Base-by-base conservation (phyloP, 2,329 filamentous ascomycete species). In the Fusarium sp. region DNA sequence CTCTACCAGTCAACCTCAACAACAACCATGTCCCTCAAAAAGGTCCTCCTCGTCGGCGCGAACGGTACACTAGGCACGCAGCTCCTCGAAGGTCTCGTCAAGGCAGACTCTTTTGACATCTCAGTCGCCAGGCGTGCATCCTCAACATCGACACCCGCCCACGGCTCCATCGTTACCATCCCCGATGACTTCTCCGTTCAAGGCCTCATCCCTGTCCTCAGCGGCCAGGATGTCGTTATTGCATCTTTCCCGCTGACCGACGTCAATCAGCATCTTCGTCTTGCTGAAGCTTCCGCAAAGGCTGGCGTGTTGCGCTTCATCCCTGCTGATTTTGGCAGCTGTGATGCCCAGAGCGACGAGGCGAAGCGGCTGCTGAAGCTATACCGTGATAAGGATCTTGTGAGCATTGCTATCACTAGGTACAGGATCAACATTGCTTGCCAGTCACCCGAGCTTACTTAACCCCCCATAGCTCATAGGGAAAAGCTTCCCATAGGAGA, bases 231-330 rank as follows among this genome's bases (percentile, higher is more conserved):
- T 65, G 87, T 83, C 10, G 78, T 88, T 17, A 70, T 88, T 35
- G 72, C 73, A 8, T 72, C 72, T 0, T 70, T 77, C 33, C 73
- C 72, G 1, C 65, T 76, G 31, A 61, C 77, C n/a, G 76, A 83
- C 9, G 76, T 87, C 36, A 76, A 77, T 27, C 70, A 73, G 50
- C 75, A 76, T 46, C 57, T 77, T 6, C 73, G 82, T 8, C 76
- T 88, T 50, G 80, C 85, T 39, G 81, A 88, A 46, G 87, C 86
- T 0, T 81, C 85, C 21, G 78, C 83, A 36, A 77, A 78, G 6
- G 86, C 85, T 5, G 84, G 86, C 19, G 84, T 89, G 3, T 79
- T 84, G 62, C 80, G 85, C 23, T 87, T 87, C 74, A 77, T 89
- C 36, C 85, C 86, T 3, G 82, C 83, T 13, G 86, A 89, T 63